Base-by-base conservation (phyloP, 768 basidiomycete genomes). In the Kwoniella sp. region DNA sequence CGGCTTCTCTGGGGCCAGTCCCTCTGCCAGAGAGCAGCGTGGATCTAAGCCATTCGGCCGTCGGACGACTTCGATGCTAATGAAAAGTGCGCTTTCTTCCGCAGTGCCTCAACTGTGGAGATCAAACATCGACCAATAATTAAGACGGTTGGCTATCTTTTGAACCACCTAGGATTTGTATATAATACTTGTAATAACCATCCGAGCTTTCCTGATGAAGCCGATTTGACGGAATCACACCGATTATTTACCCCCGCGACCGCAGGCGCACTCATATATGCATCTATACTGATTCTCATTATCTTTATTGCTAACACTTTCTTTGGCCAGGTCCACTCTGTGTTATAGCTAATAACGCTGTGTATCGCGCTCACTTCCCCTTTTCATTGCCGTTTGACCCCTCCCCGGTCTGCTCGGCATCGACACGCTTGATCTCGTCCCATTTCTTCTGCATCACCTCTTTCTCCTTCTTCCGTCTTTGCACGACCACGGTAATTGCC, bases 401-500 rank as follows among this genome's bases (percentile, higher is more conserved):
- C 13, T 11, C 13, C 13, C 48, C 29, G 0, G 31, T 50, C 20
- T 63, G 52, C 26, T 63, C 54, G 58, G 66, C 60, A 51, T 64
- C 67, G 20, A 41, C 23, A 23, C 60, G 34, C 55, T 72, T 68
- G 56, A 72, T 64, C 59, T 67, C 61, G 20, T 68, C 57, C 68
- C 72, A 70, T 50, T 69, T 61, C 58, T 61, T 54, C 66, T 72
- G 68, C 68, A 72, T 69, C 50, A 52, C 56, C 23, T 67, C 63
- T 23, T 29, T 53, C 65, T 71, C 63, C 61, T 70, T 61, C n/a
- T 62, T 62, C 22, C 74, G 61, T 57, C 76, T 45, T 30, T 71
- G 72, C 4, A 58, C 23, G 4, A 66, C 41, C 0, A 73, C 69
- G 4, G 59, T 67, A 8, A 70, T 41, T 0, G 65, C 50, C 0